phyloP scores from a whole-genome alignment of 345 rosid genomes.

The Bretschneidera sinensis region DNA sequence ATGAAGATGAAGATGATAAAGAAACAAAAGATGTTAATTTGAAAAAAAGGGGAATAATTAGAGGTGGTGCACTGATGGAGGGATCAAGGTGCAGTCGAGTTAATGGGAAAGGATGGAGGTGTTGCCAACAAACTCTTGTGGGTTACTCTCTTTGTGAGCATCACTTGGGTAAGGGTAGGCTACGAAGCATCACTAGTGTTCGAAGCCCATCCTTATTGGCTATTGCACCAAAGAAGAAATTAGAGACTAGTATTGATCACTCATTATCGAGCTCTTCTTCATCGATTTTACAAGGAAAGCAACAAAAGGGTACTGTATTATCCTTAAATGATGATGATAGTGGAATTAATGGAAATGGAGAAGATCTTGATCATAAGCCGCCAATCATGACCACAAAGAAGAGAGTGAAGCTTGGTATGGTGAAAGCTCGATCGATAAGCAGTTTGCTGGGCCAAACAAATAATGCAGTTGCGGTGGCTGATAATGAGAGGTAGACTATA shows the following conservation, averaged over 20 bases:
- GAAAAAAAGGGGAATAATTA: slow-evolving; percentile 49
- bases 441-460: slow-evolving; percentile 68
- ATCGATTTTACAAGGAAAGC: background rate
- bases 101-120: slow-evolving; percentile 97
- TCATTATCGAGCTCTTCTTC: slow-evolving; percentile 4
- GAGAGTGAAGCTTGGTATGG: slow-evolving; percentile 75
- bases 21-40: slow-evolving; percentile 10
- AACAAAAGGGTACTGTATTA: slow-evolving; percentile 1
- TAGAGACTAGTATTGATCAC: background rate
- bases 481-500: background rate
- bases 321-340: background rate
- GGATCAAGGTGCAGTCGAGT: slow-evolving; percentile 95
- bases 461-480: background rate
- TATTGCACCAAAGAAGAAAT: slow-evolving; percentile 11
- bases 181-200: slow-evolving; percentile 60
- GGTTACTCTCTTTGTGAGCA: slow-evolving; percentile 97
- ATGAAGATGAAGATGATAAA: slow-evolving; percentile 16
- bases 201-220: slow-evolving; percentile 26
- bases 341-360: slow-evolving; percentile 4
- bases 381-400: slow-evolving; percentile 35
- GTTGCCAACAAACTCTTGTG: slow-evolving; percentile 84
- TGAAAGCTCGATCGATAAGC: slow-evolving; percentile 92
- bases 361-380: slow-evolving; percentile 22
- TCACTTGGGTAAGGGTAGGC: slow-evolving; percentile 93
- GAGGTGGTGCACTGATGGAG: slow-evolving; percentile 55